Base-by-base conservation (phyloP, 768 basidiomycete genomes). In the Lentinula edodes region DNA sequence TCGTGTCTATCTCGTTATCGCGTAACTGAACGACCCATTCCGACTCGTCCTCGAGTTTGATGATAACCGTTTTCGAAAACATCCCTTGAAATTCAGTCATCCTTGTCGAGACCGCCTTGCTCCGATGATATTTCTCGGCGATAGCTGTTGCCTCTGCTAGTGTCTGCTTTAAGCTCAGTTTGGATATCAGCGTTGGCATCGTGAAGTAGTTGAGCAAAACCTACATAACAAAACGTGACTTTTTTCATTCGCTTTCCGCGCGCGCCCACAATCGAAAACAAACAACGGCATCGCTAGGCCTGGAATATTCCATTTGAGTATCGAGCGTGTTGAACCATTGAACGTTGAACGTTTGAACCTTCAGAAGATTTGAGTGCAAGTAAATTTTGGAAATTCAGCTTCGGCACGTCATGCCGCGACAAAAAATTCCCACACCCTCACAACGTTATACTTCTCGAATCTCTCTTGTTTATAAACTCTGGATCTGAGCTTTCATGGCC, bases 111-210 rank as follows among this genome's bases (percentile, higher is more conserved):
- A 57, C 46, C 6, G 52, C 52, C 4, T 36, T 13, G n/a, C 50
- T 8, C 43, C 32, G 51, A 52, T 6, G 53, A 41, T 52, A 46
- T n/a, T 39, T 57, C 48, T 60, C 28, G 3, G 53, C 46, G 6
- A 42, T 59, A 20, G 23, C n/a, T 34, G 54, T n/a, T 5, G 63
- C 80, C 81, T 81, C 15, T 16, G 5, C 36, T 13, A 57, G 55
- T 10, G 55, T 39, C 38, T 32, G 32, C 80, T 81, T 68, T 6
- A 15, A 15, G 23, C 13, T 39, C 36, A 57, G 39, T 16, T 23
- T 57, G 9, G n/a, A 10, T 7, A 57, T 55, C 2, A 38, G 35
- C 8, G 32, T 55, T 9, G 53, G 53, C 53, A 55, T 55, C n/a
- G 41, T 28, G 2, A 4, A 28, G 28, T 28, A 28, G 28, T 3